Evolutionary conservation across 805 yeast species (phyloP).

Genomic region (Ogataea chonburiensis): DNA sequence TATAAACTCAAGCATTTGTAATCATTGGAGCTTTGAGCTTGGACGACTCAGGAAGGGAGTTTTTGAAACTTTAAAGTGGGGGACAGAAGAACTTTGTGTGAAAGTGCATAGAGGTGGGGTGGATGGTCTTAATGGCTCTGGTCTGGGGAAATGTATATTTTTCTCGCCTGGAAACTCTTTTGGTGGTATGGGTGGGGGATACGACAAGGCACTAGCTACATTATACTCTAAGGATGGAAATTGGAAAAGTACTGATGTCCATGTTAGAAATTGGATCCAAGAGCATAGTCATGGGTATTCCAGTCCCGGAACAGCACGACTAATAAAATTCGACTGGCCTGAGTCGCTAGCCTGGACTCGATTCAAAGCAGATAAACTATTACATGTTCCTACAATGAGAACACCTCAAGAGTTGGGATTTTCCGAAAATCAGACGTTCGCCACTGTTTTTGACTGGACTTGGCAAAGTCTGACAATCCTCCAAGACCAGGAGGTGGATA

Average conservation of each 20-base stretch:
- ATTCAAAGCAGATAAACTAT: slow-evolving; percentile 30
- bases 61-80: not conserved
- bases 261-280: slow-evolving; percentile 19
- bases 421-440: slow-evolving; percentile 6
- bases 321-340: slow-evolving; percentile 31
- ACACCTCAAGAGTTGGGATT: slow-evolving; percentile 29
- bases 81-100: not conserved
- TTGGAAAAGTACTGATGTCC: slow-evolving; percentile 26
- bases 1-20: slow-evolving; percentile 2
- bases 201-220: slow-evolving; percentile 40
- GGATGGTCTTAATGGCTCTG: not conserved
- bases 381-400: slow-evolving; percentile 43
- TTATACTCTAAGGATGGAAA: slow-evolving; percentile 21
- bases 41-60: slow-evolving; percentile 1
- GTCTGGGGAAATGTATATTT: slow-evolving; percentile 24
- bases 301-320: slow-evolving; percentile 31
- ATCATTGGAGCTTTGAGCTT: slow-evolving; percentile 6
- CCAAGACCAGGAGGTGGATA: slow-evolving; percentile 22
- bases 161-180: slow-evolving; percentile 54
- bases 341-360: slow-evolving; percentile 32
- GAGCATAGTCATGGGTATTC: slow-evolving; percentile 32
- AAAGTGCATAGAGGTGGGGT: not conserved
- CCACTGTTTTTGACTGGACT: slow-evolving; percentile 37
- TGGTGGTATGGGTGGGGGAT: slow-evolving; percentile 53
- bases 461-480: slow-evolving; percentile 36